Evolutionary conservation across 345 rosid genomes (phyloP).

Genomic region (Ceriops tagal): DNA sequence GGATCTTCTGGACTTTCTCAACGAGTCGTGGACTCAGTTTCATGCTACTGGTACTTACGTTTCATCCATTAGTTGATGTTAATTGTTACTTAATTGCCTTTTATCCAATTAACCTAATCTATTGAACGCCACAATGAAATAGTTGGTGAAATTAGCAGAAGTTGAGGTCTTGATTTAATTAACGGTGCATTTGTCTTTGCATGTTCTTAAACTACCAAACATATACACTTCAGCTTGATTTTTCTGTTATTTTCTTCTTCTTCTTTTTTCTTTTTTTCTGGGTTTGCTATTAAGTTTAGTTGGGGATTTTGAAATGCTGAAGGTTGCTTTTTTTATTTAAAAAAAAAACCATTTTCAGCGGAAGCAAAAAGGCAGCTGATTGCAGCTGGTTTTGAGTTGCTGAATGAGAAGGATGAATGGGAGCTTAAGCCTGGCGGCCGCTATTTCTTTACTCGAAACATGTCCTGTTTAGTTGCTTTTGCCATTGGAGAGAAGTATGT

Average conservation of each 20-base stretch:
- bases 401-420: conserved; percentile 84
- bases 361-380: conserved; percentile 74
- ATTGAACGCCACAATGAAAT: too few relatives aligned
- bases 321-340: background rate
- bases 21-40: conserved; percentile 94
- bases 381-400: conserved; percentile 67
- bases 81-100: background rate
- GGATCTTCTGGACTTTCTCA: conserved; percentile 71
- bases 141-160: too few relatives aligned
- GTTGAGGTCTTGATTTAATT: too few relatives aligned
- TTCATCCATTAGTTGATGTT: background rate
- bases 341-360: conserved; percentile 36
- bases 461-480: conserved; percentile 93
- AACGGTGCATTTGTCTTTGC: background rate
- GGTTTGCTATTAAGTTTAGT: background rate
- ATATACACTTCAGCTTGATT: too few relatives aligned
- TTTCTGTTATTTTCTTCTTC: background rate
- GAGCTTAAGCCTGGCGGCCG: conserved; percentile 85
- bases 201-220: background rate
- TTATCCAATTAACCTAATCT: too few relatives aligned
- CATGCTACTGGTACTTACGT: conserved; percentile 65
- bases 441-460: conserved; percentile 87
- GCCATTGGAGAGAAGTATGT: conserved; percentile 79
- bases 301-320: background rate
- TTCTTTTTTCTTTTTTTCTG: background rate